These are phyloP conservation scores for Termitomyces sp. DNA, from an alignment of 768 basidiomycete species.

Conservation along the genomic window DNA sequence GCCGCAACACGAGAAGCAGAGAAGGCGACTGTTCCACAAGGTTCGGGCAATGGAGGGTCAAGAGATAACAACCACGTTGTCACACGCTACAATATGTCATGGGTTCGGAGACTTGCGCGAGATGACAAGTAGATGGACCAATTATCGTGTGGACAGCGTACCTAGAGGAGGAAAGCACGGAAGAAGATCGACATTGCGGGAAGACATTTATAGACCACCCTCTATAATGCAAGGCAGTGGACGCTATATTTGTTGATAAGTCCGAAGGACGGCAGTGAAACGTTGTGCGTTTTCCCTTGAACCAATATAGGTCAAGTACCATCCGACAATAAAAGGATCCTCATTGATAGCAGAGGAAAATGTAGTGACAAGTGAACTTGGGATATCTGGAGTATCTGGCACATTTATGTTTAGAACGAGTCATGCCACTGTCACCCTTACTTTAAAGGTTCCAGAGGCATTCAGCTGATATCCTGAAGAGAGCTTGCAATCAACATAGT, in stretches of 20 bases:
- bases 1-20: background rate
- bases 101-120: background rate
- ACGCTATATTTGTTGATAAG: background rate
- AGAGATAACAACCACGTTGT: background rate
- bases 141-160: slow-evolving; percentile 1
- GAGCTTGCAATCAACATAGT: background rate
- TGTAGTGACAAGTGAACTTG: background rate
- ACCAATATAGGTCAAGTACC: background rate
- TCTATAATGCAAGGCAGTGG: background rate
- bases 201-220: background rate
- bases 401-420: background rate
- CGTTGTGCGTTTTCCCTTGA: background rate
- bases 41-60: background rate
- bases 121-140: background rate
- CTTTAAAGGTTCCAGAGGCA: background rate
- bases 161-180: slow-evolving; percentile 1
- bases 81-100: slow-evolving; percentile 9
- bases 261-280: background rate
- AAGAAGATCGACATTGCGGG: background rate
- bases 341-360: background rate
- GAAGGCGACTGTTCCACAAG: background rate
- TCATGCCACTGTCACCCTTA: background rate
- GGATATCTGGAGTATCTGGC: background rate
- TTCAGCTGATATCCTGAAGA: background rate
- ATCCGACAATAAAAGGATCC: background rate